Evolutionary conservation across 2,329 filamentous ascomycete genomes (phyloP).

Genomic region (Aspergillus novoparasiticus): DNA sequence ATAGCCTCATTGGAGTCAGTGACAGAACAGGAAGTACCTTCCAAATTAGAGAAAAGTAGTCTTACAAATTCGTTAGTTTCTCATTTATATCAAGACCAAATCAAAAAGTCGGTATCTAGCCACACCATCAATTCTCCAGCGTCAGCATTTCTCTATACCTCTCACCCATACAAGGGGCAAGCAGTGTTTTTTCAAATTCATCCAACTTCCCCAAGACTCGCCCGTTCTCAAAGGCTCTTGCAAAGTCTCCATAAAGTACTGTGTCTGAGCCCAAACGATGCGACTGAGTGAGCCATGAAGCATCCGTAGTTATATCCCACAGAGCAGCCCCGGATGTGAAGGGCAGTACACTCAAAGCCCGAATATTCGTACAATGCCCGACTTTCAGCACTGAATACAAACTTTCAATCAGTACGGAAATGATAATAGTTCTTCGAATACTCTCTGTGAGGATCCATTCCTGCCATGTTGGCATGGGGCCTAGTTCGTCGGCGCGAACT

Average conservation of each 20-base stretch:
- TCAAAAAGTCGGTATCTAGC: no score
- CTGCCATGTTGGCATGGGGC: background rate
- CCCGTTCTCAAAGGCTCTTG: background rate
- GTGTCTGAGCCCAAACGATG: background rate
- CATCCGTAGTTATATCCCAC: background rate
- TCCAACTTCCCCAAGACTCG: background rate
- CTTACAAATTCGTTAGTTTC: no score
- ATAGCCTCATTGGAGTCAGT: no score
- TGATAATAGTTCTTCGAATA: background rate
- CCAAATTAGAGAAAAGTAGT: no score
- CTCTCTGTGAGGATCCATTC: background rate
- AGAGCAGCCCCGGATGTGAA: background rate
- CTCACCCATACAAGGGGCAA: background rate
- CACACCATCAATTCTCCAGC: background rate
- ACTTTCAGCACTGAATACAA: background rate
- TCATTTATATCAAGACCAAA: no score
- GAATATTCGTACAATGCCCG: background rate
- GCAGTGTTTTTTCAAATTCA: background rate
- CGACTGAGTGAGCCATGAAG: background rate
- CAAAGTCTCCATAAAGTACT: background rate
- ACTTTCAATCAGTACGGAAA: background rate
- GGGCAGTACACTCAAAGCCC: background rate
- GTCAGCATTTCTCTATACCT: background rate
- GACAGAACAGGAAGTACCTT: no score
- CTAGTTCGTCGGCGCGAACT: background rate